Base-by-base conservation (phyloP, 805 yeast genomes). In the Ogataea henricii region DNA sequence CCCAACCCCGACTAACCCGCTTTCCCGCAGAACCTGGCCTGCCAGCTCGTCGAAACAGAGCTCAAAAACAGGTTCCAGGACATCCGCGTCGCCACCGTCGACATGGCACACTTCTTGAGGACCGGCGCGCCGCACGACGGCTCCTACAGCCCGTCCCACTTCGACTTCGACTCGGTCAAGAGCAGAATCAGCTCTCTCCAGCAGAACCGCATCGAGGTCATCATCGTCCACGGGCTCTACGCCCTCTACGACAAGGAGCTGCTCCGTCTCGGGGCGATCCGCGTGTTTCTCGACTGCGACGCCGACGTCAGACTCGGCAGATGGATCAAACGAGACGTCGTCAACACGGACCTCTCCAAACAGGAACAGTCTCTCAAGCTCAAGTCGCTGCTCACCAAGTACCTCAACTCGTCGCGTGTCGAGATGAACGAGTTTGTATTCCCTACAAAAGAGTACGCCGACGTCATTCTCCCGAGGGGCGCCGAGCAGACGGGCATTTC, bases 231-330 rank as follows among this genome's bases (percentile, higher is more conserved):
- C 55, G 97, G 98, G 2, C 69, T 85, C 16, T 91, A 91, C 60
- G 92, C 96, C 0, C 71, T 91, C 20, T 86, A 81, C 59, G 84
- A 88, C 62, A 67, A 69, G 38, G 70, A 70, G 16, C 64, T 91
- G 9, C 67, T 87, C 29, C 69, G 70, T 9, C 51, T 76, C 59
- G 83, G 91, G 0, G 72, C 80, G 1, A 71, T 90, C 54, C 85
- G 81, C 59, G 80, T 91, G 2, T 91, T 85, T 57, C 74, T 91
- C 13, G 94, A 88, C 55, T 78, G 89, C 52, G 97, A 91, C 65
- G 82, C 92, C 1, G 98, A 91, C 64, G 81, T 86, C 4, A 69
- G 97, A 46, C 69, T 91, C 34, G 83, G 89, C n/a, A 77, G 96
- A 54, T 81, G 94, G 86, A 84, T 88, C 40, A 69, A 73, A 46